Conservation (phyloP, 1,284 basidiomycete species). For the Polyporus tsugae region DNA sequence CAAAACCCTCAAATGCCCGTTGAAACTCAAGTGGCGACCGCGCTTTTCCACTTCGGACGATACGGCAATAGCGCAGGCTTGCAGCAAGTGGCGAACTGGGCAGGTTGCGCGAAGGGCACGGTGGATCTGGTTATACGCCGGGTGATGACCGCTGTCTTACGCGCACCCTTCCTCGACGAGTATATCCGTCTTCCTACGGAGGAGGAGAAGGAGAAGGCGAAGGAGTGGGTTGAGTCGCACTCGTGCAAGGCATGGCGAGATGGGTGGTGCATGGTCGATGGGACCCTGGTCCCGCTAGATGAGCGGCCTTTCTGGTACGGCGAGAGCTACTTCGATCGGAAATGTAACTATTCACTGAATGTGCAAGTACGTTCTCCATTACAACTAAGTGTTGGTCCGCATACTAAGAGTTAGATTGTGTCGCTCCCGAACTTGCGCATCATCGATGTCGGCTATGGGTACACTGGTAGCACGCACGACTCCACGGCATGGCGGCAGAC, state of each 20-base stretch:
- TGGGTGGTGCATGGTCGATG: conserved; percentile 49
- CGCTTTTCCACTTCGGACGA: background rate
- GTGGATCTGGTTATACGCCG: background rate
- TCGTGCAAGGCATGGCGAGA: conserved; percentile 45
- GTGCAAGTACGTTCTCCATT: background rate
- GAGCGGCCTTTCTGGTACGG: conserved; percentile 43
- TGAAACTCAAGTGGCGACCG: background rate
- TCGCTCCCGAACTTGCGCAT: background rate
- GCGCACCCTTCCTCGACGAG: background rate
- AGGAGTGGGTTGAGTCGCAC: conserved; percentile 40
- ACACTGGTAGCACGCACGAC: background rate
- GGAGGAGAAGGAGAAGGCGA: conserved; percentile 15
- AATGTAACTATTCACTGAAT: conserved; percentile 45
- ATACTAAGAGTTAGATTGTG: background rate
- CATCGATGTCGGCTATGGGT: background rate
- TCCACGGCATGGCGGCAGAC: background rate
- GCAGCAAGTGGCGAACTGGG: background rate
- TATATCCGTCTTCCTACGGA: background rate
- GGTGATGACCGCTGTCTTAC: background rate
- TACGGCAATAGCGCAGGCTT: background rate
- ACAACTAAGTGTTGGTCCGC: background rate
- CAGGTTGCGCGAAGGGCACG: background rate
- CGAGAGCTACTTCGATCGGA: conserved; percentile 48
- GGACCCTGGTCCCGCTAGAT: conserved; percentile 46
- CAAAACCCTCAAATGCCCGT: background rate